Conservation (phyloP, 106 monocot species). For the Acorus gramineus region DNA sequence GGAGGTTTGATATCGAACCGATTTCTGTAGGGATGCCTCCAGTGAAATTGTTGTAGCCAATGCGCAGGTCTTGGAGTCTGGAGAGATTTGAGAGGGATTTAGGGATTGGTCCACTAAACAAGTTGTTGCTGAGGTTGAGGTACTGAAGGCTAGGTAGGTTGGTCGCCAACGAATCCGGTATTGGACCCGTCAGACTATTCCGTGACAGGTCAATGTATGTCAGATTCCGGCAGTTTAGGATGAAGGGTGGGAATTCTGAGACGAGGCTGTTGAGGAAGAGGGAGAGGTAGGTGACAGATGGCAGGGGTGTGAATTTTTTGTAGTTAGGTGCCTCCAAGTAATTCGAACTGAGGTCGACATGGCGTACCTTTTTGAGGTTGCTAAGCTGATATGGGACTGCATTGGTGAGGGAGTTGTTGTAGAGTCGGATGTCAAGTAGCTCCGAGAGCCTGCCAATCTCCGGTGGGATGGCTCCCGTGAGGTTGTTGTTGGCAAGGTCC, state of each 20-base stretch:
- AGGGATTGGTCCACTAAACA: constrained; percentile 49
- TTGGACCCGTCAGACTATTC: constrained; percentile 25
- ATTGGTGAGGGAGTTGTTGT: too few species aligned
- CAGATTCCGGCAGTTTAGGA: constrained; percentile 41
- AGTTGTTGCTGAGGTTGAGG: constrained; percentile 43
- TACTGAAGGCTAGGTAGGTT: constrained; percentile 28
- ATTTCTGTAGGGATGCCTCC: constrained; percentile 35
- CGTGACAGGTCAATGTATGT: constrained; percentile 47
- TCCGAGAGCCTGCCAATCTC: too few species aligned
- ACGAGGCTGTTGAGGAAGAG: constrained; percentile 27
- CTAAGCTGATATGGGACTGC: too few species aligned
- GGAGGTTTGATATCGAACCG: constrained; percentile 22
- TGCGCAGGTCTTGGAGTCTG: constrained; percentile 31
- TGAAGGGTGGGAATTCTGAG: constrained; percentile 34
- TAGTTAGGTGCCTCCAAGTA: constrained; percentile 29
- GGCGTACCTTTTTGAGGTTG: too few species aligned
- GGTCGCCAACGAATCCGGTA: constrained; percentile 25
- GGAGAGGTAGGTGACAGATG: constrained; percentile 25
- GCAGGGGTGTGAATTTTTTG: constrained; percentile 27
- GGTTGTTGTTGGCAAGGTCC: too few species aligned
- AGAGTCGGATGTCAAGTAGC: too few species aligned
- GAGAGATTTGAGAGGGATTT: constrained; percentile 18
- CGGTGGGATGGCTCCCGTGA: too few species aligned
- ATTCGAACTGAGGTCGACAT: constrained; percentile 39
- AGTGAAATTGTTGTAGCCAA: constrained; percentile 24